Percentiles rank a stretch among this genome's conserved stretches.
Evolutionary conservation across 306 rosid species (phyloP).

Genomic region (Clitoria ternatea): DNA sequence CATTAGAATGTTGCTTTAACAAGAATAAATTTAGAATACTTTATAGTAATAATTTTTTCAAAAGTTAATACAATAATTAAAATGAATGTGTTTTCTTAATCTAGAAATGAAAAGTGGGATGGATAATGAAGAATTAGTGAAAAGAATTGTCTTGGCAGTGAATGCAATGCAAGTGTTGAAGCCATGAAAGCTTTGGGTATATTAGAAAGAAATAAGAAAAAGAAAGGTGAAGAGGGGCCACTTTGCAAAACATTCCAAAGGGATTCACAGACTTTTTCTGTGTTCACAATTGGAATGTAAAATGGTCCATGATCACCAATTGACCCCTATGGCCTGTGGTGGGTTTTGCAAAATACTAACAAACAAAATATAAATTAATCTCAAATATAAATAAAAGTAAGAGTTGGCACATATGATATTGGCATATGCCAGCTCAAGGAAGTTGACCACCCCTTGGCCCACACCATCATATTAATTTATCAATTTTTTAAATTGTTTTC

Average conservation of each 20-base stretch:
- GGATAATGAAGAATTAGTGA: no score
- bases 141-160: no score
- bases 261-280: background rate
- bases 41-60: no score
- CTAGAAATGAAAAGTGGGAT: no score
- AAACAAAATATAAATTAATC: background rate
- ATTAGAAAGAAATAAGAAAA: background rate
- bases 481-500: no score
- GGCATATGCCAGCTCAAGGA: background rate
- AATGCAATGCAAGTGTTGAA: background rate
- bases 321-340: background rate
- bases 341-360: background rate
- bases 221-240: background rate
- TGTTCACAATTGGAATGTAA: background rate
- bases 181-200: background rate
- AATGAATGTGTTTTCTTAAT: no score
- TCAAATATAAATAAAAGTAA: background rate
- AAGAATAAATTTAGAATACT: no score
- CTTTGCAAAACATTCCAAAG: conserved; percentile 19
- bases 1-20: no score
- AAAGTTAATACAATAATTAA: no score
- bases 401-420: background rate
- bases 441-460: background rate
- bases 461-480: background rate
- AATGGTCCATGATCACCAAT: background rate